Evolutionary conservation across 352 stramenopile genomes (phyloP), one percentile per base, ranked within the genome.

Genomic region (Phytophthora constricta): DNA sequence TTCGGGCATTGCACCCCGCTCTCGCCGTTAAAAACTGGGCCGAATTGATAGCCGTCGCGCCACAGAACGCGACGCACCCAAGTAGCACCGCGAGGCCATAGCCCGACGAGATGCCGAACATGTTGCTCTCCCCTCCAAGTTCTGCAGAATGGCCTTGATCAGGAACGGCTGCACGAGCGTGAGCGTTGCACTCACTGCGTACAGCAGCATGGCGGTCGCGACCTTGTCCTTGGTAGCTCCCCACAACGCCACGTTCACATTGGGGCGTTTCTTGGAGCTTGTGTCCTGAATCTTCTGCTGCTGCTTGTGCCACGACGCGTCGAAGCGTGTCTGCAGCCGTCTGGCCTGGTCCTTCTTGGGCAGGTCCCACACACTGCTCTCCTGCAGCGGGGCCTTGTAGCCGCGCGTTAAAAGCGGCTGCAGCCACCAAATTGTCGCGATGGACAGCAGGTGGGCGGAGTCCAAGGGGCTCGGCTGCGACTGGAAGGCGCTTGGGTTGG

Each of bases 111-210:
- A 89, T 84, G 37, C 70, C 66, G 22, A 88, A 69, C 34, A 69
- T 41, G 46, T 84, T 85, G 20, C 53, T 31, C 11, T 76, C 59
- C 14, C 64, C 52, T 87, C 58, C 8, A 90, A 47, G 51, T 71
- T 76, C 52, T 88, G 49, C 4, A 91, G 53, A 28, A 91, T 74
- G 28, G 78, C 68, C 50, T 89, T 91, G 71, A 91, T 87, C 28
- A 91, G 28, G 42, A 91, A 72, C 14, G 80, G 79, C 64, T 82
- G 72, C 28, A 80, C 22, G 9, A 87, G 63, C 4, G 69, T 82
- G 13, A 83, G 62, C 7, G 52, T 57, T 5, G 63, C 70, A 56
- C 76, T 86, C 19, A 81, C n/a, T 1, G 79, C n/a, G 26, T 79
- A 76, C 5, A 86, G 53, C 7, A 8, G 62, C 23, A 80, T 65